Evolutionary conservation across 768 basidiomycete species (phyloP), one percentile per base, ranked within the genome.

Genomic region (Coprinellus micaceus): DNA sequence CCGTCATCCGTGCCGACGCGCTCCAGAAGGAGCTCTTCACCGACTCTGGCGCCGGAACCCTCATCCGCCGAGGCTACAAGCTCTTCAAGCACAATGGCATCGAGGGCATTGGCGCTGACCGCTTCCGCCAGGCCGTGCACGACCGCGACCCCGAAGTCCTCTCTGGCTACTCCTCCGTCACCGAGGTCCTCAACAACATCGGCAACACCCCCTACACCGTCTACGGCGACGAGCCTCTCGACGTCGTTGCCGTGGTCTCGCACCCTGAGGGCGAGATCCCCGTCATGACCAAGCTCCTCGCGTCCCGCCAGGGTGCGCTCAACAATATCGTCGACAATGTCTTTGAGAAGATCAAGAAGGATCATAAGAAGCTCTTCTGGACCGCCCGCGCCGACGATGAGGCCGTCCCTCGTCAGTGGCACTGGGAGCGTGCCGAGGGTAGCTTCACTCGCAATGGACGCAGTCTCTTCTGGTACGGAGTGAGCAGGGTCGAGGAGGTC

Each of bases 21-120:
- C 82, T 99, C 37, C 97, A 99, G 72, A 95, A 94, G 72, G 97
- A 99, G 73, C 87, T 98, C 45, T 99, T 99, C 77, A 99, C 97
- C 48, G 97, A 99, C 68, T 91, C 85, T 50, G 97, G 97, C 48
- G 97, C 97, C 9, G 97, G 97, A 19, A 98, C 97, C 0, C 90
- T 99, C 66, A 95, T 99, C 67, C 92, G 97, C 58, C 86, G 97
- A 33, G 97, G 97, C 13, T 97, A 98, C 83, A 98, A 94, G 74
- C 88, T 99, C 52, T 91, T 94, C 85, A 94, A 90, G 73, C 88
- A 97, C 64, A 73, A 77, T 56, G 83, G 80, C 57, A 80, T 98
- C 64, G 89, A 93, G 45, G 80, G 82, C 41, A 83, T 98, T 48
- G 96, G 95, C 24, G 86, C 94, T 21, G 96, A 98, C 72, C 85